These are phyloP conservation scores for Calocybe indica DNA, from an alignment of 768 basidiomycete species.

Conservation along the genomic window DNA sequence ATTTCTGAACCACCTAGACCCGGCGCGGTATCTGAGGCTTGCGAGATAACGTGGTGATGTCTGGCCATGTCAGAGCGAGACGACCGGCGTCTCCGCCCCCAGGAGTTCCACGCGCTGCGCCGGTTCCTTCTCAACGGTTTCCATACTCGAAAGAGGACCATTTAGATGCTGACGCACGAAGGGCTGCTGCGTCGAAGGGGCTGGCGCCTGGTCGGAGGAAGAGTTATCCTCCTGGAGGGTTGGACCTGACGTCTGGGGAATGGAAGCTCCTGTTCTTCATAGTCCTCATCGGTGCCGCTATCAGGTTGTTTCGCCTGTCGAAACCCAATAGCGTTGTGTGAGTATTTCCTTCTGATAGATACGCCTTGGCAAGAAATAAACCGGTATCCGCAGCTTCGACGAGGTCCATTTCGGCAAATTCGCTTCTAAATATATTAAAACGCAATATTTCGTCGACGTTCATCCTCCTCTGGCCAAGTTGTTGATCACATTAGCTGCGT, in stretches of 20 bases:
- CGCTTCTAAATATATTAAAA: constrained; percentile 89
- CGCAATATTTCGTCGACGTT: constrained; percentile 89
- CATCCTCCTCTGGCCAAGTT: constrained; percentile 97
- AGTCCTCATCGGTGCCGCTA: constrained; percentile 64
- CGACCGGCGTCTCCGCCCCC: constrained; percentile 66
- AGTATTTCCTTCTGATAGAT: constrained; percentile 23
- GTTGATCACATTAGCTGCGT: constrained; percentile 87
- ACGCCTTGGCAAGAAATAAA: neutral
- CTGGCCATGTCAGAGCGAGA: constrained; percentile 56
- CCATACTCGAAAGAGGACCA: constrained; percentile 60
- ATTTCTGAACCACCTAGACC: no score
- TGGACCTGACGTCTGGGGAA: constrained; percentile 64
- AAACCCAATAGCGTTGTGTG: constrained; percentile 91
- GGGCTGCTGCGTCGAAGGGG: constrained; percentile 65
- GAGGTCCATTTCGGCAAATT: constrained; percentile 99
- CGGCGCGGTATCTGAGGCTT: neutral
- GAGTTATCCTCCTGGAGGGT: constrained; percentile 48
- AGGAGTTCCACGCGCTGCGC: constrained; percentile 30
- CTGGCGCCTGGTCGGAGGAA: constrained; percentile 45
- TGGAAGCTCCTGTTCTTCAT: constrained; percentile 68
- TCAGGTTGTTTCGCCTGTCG: constrained; percentile 82
- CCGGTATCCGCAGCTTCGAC: constrained; percentile 63
- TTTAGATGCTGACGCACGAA: constrained; percentile 69
- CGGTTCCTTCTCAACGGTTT: constrained; percentile 45
- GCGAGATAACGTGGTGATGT: constrained; percentile 21